A percentile compares a stretch with the other conserved stretches of the same genome.
phyloP scores from a whole-genome alignment of 78 protist species.

The Diacronema lutheri region DNA sequence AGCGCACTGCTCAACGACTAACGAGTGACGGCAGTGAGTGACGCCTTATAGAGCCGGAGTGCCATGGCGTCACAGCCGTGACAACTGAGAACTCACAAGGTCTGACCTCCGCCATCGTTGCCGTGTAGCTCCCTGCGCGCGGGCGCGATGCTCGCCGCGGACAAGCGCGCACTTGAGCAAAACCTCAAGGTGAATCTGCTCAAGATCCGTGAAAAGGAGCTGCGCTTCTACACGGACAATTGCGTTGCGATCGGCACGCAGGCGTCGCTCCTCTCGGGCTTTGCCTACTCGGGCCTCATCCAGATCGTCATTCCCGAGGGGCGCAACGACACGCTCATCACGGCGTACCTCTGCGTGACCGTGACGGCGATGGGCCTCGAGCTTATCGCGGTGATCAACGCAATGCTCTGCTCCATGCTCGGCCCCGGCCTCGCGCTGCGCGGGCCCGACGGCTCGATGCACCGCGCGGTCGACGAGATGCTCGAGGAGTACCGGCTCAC shows the following conservation, averaged over 20 bases:
- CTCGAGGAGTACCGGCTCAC: constrained; percentile 1
- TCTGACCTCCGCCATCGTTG: too few species aligned
- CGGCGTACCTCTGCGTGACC: neutral
- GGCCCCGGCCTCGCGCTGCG: constrained; percentile 21
- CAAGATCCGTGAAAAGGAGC: constrained; percentile 19
- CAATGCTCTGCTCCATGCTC: constrained; percentile 3
- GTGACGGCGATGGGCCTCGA: neutral
- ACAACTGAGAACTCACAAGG: too few species aligned
- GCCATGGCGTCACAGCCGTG: too few species aligned
- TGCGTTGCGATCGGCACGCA: constrained; percentile 2
- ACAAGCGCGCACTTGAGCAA: constrained; percentile 9
- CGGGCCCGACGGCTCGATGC: constrained; percentile 15
- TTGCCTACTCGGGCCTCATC: constrained; percentile 1
- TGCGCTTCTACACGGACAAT: constrained; percentile 1
- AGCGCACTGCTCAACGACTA: too few species aligned
- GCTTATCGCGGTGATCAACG: neutral
- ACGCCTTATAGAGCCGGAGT: too few species aligned
- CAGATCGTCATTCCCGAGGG: constrained; percentile 1
- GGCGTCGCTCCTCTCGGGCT: constrained; percentile 16
- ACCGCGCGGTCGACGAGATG: constrained; percentile 15
- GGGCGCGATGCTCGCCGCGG: constrained; percentile 14
- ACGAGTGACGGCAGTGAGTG: too few species aligned
- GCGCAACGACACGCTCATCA: neutral
- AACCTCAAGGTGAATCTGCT: neutral
- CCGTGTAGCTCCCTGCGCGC: too few species aligned